Base-by-base conservation (phyloP, 1,284 basidiomycete genomes). In the Melampsora larici-populina region DNA sequence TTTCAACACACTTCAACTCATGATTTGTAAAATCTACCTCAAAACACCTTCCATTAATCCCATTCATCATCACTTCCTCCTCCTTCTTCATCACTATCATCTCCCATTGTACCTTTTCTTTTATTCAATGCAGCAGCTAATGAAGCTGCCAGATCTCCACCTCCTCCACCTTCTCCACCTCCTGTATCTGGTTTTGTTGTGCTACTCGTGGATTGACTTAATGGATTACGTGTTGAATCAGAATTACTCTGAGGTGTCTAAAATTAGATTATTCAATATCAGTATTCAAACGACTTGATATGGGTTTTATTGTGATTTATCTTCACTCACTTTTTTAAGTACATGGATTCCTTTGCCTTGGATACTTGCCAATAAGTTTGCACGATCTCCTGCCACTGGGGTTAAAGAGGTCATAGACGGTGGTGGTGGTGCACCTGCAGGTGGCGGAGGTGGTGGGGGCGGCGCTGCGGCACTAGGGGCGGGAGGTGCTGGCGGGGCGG, bases 31-130 rank as follows among this genome's bases (percentile, higher is more conserved):
- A 9, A 36, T 36, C 36, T 36, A 4, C 36, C 11, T 43, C 40
- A 43, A 43, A 43, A 43, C 11, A 7, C 6, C 6, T 9, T 9
- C 1, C 6, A 7, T 75, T 49, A 76, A 63, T 78, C 75, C 92
- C 92, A 94, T 78, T 92, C 92, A 73, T 92, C 92, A 62, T 93
- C 92, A 49, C 92, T 92, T 7, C 92, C 92, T 6, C 55, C 74
- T 17, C 43, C 66, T 15, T 94, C 93, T 58, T 97, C 93, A 1
- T 94, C 93, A 81, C 94, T 93, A 80, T 85, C 92, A 80, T 94
- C 93, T 5, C 92, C 94, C 83, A 97, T 87, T 82, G 93, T 91
- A 84, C 92, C 93, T 84, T 94, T 97, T 81, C 94, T 86, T 82
- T 91, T 89, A 74, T 86, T 87, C 76, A 91, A 84, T 7, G 90